phyloP scores from a whole-genome alignment of 176 grass and related monocot species.

The Avena atlantica region DNA sequence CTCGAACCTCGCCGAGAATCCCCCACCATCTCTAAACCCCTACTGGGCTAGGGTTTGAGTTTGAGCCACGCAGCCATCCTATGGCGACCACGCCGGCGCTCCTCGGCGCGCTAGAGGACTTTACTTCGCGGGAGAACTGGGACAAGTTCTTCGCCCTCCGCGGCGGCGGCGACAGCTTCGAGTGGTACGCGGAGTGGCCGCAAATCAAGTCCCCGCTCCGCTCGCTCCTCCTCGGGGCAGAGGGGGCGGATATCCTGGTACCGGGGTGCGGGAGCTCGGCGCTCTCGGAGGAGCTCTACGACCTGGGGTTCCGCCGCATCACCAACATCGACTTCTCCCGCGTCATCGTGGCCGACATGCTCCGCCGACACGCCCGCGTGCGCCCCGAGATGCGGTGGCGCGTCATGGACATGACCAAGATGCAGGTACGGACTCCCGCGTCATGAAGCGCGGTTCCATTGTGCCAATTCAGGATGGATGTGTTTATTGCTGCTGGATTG shows the following conservation, averaged over 20 bases:
- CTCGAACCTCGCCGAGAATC: too few species aligned
- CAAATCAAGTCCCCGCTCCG: slow-evolving; percentile 65
- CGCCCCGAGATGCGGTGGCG: slow-evolving; percentile 94
- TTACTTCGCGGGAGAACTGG: slow-evolving; percentile 98
- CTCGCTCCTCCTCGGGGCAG: slow-evolving; percentile 48
- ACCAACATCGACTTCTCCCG: slow-evolving; percentile 98
- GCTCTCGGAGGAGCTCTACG: slow-evolving; percentile 84
- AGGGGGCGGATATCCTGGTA: slow-evolving; percentile 67
- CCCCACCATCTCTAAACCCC: slow-evolving; percentile 20
- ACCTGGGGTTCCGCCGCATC: slow-evolving; percentile 70
- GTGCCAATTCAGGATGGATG: slow-evolving; percentile 12
- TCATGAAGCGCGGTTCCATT: neutral
- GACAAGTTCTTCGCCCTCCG: slow-evolving; percentile 94
- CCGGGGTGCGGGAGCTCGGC: slow-evolving; percentile 87
- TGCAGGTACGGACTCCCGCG: slow-evolving; percentile 60
- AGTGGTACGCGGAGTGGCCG: slow-evolving; percentile 96
- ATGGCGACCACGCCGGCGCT: slow-evolving; percentile 56
- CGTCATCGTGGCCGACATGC: slow-evolving; percentile 86
- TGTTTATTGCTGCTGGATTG: neutral
- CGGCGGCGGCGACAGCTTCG: slow-evolving; percentile 83
- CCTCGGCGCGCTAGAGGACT: slow-evolving; percentile 77
- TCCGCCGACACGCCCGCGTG: slow-evolving; percentile 71
- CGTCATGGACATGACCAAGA: slow-evolving; percentile 92
- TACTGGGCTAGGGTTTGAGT: slow-evolving; percentile 38
- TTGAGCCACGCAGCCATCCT: slow-evolving; percentile 4